phyloP scores from a whole-genome alignment of 2,329 filamentous ascomycete genomes.

The Fusarium sp. region DNA sequence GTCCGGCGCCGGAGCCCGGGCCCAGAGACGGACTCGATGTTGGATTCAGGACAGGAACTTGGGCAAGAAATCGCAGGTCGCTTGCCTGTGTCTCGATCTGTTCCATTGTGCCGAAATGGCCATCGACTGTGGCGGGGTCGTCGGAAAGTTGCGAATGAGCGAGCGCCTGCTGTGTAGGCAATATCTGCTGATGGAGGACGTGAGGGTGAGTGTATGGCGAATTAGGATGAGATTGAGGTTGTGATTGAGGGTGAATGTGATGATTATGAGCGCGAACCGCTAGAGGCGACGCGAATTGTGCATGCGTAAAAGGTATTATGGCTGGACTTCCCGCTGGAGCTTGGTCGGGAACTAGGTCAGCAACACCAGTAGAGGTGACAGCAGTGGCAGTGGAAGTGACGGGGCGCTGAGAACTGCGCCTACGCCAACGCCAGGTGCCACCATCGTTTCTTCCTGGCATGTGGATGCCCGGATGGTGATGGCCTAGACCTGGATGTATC shows the following conservation, averaged over 20 bases:
- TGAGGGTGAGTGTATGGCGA: conserved; percentile 19
- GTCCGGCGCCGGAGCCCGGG: conserved; percentile 37
- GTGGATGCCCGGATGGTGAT: conserved; percentile 12
- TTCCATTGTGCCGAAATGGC: conserved; percentile 59
- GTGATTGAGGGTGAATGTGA: conserved; percentile 15
- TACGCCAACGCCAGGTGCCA: conserved; percentile 36
- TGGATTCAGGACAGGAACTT: conserved; percentile 52
- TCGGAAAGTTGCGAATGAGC: conserved; percentile 15
- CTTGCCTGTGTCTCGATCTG: conserved; percentile 67
- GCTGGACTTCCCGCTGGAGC: conserved; percentile 14
- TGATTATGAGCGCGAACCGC: conserved; percentile 28
- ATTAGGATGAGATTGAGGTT: conserved; percentile 12
- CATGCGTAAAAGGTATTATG: conserved; percentile 38
- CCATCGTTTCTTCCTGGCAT: conserved; percentile 21
- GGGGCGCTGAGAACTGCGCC: conserved; percentile 37
- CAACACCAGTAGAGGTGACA: no score
- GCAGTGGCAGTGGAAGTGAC: neutral
- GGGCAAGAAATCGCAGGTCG: conserved; percentile 66
- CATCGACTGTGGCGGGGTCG: conserved; percentile 29
- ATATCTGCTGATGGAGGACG: conserved; percentile 22
- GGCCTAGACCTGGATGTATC: conserved; percentile 7
- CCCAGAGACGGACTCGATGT: conserved; percentile 42
- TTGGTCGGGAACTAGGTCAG: neutral
- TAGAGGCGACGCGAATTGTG: conserved; percentile 36
- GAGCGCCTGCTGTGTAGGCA: conserved; percentile 17